Base-by-base conservation (phyloP, 257 asterid species). In the Asclepias syriaca region DNA sequence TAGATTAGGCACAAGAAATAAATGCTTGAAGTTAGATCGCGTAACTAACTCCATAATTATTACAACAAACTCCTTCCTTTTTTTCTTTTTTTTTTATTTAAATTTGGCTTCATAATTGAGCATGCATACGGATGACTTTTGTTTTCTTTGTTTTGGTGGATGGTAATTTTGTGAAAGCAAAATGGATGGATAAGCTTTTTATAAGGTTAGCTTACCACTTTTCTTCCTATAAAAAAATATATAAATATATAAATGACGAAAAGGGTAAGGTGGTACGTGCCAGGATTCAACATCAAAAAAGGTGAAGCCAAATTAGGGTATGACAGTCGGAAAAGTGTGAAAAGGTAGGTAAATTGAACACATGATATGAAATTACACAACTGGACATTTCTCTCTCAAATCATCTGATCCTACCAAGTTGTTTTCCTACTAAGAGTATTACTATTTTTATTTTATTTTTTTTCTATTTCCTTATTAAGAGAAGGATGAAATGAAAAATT, bases 331-430 rank as follows among this genome's bases (percentile, higher is more conserved):
- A 75, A 80, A 75, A 84, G 72, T 75, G 84, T 77, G 74, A 74
- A 77, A 76, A 69, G 84, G 88, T 85, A 78, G 89, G 91, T 88
- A 77, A 77, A 79, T 77, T 71, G 66, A 70, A 73, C 78, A 75
- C 85, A 77, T 71, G 83, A 75, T 82, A 74, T 74, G 86, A 84
- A 81, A 78, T 80, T 77, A 79, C 84, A 72, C 66, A 79, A 80
- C 80, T 85, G 83, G 87, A 75, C 85, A 64, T 69, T 39, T 71
- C 46, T 66, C 79, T 68, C 80, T 63, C 71, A 68, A 66, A 72
- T 75, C 75, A 75, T 65, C 66, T 55, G 1, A 82, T 55, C 1
- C 80, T 75, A 65, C 85, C 86, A 78, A 86, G 87, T 80, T 68
- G 81, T 66, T 70, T 66, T 71, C 70, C 39, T 19, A 24, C 34